A percentile compares a stretch with the other conserved stretches of the same genome.
Evolutionary conservation across 1,284 basidiomycete genomes (phyloP).

Genomic region (Porodaedalea pini): DNA sequence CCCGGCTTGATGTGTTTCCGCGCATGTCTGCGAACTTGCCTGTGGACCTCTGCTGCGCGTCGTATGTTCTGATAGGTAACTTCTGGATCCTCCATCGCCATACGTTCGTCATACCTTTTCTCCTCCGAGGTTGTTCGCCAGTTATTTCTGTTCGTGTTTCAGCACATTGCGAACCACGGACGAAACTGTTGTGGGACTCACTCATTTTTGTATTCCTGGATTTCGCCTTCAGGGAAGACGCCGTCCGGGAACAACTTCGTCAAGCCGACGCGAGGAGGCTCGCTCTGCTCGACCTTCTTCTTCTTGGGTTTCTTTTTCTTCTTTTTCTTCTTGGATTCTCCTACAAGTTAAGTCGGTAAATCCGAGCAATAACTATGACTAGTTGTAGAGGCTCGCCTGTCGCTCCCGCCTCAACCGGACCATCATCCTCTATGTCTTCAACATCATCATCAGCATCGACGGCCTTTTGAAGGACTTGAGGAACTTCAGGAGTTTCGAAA

Average conservation of each 20-base stretch:
- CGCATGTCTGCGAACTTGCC: constrained; percentile 85
- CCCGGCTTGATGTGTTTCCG: constrained; percentile 86
- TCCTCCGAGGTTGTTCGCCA: constrained; percentile 91
- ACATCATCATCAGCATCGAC: constrained; percentile 28
- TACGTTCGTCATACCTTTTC: constrained; percentile 78
- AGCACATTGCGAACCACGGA: constrained; percentile 14
- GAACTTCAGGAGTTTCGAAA: background rate
- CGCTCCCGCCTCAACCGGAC: constrained; percentile 25
- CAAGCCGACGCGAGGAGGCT: constrained; percentile 89
- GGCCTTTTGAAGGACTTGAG: background rate
- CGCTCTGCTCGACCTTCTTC: constrained; percentile 79
- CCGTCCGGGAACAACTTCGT: constrained; percentile 88
- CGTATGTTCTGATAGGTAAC: constrained; percentile 87
- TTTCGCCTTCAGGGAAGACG: constrained; percentile 87
- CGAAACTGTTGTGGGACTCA: constrained; percentile 35
- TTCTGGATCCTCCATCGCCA: constrained; percentile 75
- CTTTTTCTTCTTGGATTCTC: constrained; percentile 75
- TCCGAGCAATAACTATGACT: constrained; percentile 12
- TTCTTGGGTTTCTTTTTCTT: constrained; percentile 94
- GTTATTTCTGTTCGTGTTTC: constrained; percentile 49
- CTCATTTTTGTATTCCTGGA: constrained; percentile 91
- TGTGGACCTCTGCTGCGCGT: constrained; percentile 92
- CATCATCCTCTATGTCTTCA: constrained; percentile 32
- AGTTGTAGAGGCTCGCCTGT: constrained; percentile 15
- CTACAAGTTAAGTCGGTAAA: constrained; percentile 9